A percentile compares a stretch with the other conserved stretches of the same genome.
Evolutionary conservation across 352 stramenopile genomes (phyloP).

Genomic region (Pythium monospermum): DNA sequence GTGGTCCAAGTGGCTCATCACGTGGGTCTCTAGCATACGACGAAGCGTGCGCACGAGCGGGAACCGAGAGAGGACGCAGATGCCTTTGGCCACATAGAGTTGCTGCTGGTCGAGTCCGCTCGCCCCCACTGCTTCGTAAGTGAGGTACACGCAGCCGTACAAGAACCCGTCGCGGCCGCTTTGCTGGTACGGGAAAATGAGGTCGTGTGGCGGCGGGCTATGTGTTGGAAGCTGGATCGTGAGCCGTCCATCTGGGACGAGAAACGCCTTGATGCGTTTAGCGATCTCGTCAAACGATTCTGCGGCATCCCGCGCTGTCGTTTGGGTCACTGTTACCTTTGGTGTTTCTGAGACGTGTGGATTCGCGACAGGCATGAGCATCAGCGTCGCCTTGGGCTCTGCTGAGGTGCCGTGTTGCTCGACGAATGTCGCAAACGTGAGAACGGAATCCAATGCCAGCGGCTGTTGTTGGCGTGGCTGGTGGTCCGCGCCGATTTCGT

Average conservation of each 20-base stretch:
- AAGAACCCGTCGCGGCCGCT: constrained; percentile 66
- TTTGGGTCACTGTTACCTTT: not conserved
- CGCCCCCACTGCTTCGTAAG: constrained; percentile 43
- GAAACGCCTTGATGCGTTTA: constrained; percentile 59
- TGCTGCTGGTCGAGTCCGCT: constrained; percentile 36
- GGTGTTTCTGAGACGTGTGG: not conserved
- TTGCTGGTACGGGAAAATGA: constrained; percentile 74
- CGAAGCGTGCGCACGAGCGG: constrained; percentile 60
- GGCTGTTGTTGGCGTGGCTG: not conserved
- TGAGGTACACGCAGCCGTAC: constrained; percentile 74
- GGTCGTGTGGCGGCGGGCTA: constrained; percentile 39
- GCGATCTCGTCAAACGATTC: constrained; percentile 46
- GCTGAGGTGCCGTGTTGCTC: constrained; percentile 37
- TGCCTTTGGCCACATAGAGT: constrained; percentile 56
- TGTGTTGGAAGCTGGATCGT: constrained; percentile 28
- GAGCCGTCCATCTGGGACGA: constrained; percentile 58
- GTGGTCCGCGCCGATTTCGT: not conserved
- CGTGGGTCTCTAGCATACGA: constrained; percentile 37
- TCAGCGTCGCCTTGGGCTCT: constrained; percentile 40
- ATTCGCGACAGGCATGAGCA: constrained; percentile 49
- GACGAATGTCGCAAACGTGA: constrained; percentile 38
- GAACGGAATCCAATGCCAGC: constrained; percentile 25
- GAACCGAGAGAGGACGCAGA: constrained; percentile 62
- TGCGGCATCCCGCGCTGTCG: too few relatives aligned
- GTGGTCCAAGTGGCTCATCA: constrained; percentile 28